Evolutionary conservation across 495 filamentous ascomycete genomes (phyloP).

Genomic region (Baudoinia panamericana): DNA sequence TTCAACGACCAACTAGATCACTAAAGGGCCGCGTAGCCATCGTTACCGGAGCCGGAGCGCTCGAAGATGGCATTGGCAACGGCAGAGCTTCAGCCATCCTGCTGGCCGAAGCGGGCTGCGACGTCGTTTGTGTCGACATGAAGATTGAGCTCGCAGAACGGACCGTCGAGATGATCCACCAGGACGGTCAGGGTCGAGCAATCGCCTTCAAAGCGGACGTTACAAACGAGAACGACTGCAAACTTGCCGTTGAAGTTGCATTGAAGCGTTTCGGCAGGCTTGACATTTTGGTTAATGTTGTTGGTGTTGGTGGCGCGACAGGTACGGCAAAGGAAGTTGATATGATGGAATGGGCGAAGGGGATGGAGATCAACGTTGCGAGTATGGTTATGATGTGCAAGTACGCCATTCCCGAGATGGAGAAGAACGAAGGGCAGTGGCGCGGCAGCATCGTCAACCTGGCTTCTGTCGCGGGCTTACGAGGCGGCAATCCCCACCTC

Average conservation of each 20-base stretch:
- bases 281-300: constrained; percentile 43
- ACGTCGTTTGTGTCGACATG: constrained; percentile 43
- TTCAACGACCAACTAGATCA: constrained; percentile 19
- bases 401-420: constrained; percentile 42
- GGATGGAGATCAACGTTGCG: constrained; percentile 44
- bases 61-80: constrained; percentile 43
- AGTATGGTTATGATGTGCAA: constrained; percentile 34
- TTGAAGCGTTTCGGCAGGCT: constrained; percentile 34
- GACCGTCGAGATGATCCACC: constrained; percentile 37
- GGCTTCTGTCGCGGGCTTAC: constrained; percentile 42
- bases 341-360: constrained; percentile 38
- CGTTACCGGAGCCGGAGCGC: constrained; percentile 45
- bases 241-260: constrained; percentile 30
- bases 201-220: constrained; percentile 38
- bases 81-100: constrained; percentile 46
- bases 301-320: constrained; percentile 40
- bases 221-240: constrained; percentile 36
- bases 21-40: constrained; percentile 40
- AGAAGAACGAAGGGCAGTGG: constrained; percentile 30
- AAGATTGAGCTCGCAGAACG: constrained; percentile 34
- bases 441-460: constrained; percentile 44
- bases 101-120: constrained; percentile 40
- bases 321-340: constrained; percentile 45
- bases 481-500: constrained; percentile 45
- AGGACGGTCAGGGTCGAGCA: constrained; percentile 24